Base-by-base conservation (phyloP, 345 rosid species). In the Nephelium lappaceum region DNA sequence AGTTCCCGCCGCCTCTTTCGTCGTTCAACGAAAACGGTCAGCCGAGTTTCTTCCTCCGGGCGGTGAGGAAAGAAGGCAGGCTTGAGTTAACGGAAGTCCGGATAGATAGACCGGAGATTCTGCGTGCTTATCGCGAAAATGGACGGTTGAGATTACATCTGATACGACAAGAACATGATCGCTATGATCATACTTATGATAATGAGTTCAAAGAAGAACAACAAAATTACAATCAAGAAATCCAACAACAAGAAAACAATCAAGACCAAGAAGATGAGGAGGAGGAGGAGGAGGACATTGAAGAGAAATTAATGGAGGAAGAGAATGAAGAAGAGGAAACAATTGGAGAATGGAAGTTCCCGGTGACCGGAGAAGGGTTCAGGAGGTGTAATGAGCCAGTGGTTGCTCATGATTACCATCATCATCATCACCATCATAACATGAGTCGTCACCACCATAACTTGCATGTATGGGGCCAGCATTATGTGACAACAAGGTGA, bases 91-190 rank as follows among this genome's bases (percentile, higher is more conserved):
- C 85, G 0, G 90, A 83, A 80, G 91, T 94, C 36, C 84, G 89
- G 81, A 83, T 91, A 5, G 85, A 89, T 23, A 75, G 94, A 55
- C 90, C 89, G 1, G 90, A 92, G 85, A 81, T 89, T 73, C 81
- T 94, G 42, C 89, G 81, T 0, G 88, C 89, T 69, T 84, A 83
- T 0, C 80, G 98, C 14, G 80, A 87, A 81, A 82, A 86, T 58
- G 98, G 95, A 73, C 87, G 95, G 76, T 67, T 94, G 86, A 85
- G 87, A 75, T 83, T 94, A 87, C 89, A 91, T 51, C 86, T 94
- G 19, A 39, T 90, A 5, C 65, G 73, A 58, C 67, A 78, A 12
- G 86, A 67, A 0, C 66, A 74, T 6, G 67, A 60, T 31, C 36
- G 3, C 6, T 45, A 7, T 3, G 69, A 42, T 19, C n/a, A 18